Evolutionary conservation across 116 monocot species (phyloP), one percentile per base, ranked within the genome.

Genomic region (Cymodocea nodosa): DNA sequence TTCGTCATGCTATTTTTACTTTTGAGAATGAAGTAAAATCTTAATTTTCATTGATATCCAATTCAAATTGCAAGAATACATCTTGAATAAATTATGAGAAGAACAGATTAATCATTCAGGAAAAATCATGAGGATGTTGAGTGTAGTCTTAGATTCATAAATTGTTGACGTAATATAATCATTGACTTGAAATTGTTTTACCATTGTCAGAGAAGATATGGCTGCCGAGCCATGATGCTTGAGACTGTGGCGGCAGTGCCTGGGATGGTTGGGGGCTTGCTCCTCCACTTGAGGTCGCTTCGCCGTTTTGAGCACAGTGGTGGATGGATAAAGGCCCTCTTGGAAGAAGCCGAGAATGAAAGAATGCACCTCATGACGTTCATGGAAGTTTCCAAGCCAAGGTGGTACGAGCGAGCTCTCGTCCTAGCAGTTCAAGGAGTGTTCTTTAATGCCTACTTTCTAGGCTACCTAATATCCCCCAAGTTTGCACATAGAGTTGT

Each of bases 181-280:
- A 8, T 44, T 44, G 11, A 44, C 2, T 44, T 6, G 44, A 6
- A 44, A 44, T 44, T 44, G 44, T 4, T 11, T 18, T 60, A 2
- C 9, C 39, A 1, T 40, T 3, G 22, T 73, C 80, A 90, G 90
- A 81, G 75, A 73, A 68, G 86, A 63, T 86, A 90, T 62, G 90
- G 86, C 4, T 90, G 90, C 71, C 86, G 86, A 1, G 92, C 87
- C 8, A 92, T 92, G 92, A 92, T 87, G 92, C 78, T 92, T 52
- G 92, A 92, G 66, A 87, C 84, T 16, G 87, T 92, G 40, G 92
- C 82, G 0, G 92, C 87, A 4, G 92, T 92, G 52, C 84, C 84
- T 0, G 92, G 87, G 14, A 92, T 92, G 92, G 92, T 92, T 5
- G 92, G 87, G 16, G 92, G 92, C 7, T 60, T 92, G 87, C 82